Conservation (phyloP, 768 basidiomycete genomes). For the Mycena leptocephala region DNA sequence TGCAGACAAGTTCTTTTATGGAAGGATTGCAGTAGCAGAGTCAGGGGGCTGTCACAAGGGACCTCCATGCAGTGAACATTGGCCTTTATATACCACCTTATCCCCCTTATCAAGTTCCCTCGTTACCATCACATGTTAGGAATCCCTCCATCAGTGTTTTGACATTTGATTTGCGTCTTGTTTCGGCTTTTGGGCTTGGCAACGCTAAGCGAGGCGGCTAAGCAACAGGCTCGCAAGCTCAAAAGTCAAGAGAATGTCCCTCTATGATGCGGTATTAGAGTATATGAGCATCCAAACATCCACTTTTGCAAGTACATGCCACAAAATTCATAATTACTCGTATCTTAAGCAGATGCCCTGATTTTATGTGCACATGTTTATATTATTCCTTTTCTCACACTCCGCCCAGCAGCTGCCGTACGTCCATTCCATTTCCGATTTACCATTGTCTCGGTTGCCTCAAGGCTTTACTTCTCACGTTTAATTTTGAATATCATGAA, state of each 20-base stretch:
- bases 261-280: not conserved
- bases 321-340: not conserved
- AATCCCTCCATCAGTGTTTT: not conserved
- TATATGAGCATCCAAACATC: not conserved
- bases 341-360: no score
- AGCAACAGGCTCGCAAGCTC: not conserved
- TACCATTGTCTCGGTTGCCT: no score
- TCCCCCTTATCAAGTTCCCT: not conserved
- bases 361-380: no score
- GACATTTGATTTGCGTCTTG: not conserved
- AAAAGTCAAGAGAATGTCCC: not conserved
- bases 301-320: not conserved
- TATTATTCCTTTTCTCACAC: no score
- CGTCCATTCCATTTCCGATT: no score
- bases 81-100: not conserved
- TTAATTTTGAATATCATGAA: no score
- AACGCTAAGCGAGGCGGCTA: no score
- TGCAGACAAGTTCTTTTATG: not conserved
- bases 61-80: not conserved
- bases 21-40: not conserved
- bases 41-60: not conserved
- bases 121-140: not conserved
- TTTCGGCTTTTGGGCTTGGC: no score
- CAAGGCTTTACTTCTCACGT: no score
- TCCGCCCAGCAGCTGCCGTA: no score